A percentile compares a stretch with the other conserved stretches of the same genome.
These are phyloP conservation scores for Mycothermus thermophilus DNA, from an alignment of 495 filamentous ascomycete species.

Conservation along the genomic window DNA sequence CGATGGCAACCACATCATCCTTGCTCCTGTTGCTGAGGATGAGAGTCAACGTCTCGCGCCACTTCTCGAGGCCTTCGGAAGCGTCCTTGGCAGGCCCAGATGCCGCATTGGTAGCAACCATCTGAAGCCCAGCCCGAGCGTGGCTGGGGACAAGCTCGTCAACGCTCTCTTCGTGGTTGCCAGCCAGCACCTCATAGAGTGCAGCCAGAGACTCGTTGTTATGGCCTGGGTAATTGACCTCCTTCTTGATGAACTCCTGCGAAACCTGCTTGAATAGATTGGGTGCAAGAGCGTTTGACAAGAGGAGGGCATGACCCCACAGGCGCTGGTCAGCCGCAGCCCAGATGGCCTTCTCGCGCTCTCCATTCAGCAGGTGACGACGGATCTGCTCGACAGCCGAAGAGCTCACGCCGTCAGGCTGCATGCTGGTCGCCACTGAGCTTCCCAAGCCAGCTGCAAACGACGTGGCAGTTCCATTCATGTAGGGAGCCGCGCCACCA, in stretches of 20 bases:
- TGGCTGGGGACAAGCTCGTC: constrained; percentile 95
- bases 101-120: constrained; percentile 57
- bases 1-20: constrained; percentile 61
- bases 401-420: constrained; percentile 50
- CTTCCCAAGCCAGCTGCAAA: constrained; percentile 10
- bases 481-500: constrained; percentile 19
- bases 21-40: constrained; percentile 75
- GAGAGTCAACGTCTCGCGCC: constrained; percentile 79
- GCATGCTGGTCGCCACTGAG: constrained; percentile 16
- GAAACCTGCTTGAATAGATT: constrained; percentile 77
- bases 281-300: constrained; percentile 61
- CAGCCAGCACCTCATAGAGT: constrained; percentile 83
- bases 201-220: constrained; percentile 77
- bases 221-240: constrained; percentile 64
- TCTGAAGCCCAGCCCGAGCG: constrained; percentile 79
- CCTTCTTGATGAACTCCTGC: constrained; percentile 84
- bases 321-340: constrained; percentile 81
- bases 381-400: constrained; percentile 55
- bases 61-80: constrained; percentile 74
- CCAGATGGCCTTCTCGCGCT: constrained; percentile 89
- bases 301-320: constrained; percentile 92
- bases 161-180: constrained; percentile 85
- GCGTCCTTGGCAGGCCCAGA: constrained; percentile 54
- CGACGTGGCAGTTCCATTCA: constrained; percentile 20
- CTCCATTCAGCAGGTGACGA: constrained; percentile 56